Evolutionary conservation across 768 basidiomycete genomes (phyloP).

Genomic region (Rhizopogon roseolus): DNA sequence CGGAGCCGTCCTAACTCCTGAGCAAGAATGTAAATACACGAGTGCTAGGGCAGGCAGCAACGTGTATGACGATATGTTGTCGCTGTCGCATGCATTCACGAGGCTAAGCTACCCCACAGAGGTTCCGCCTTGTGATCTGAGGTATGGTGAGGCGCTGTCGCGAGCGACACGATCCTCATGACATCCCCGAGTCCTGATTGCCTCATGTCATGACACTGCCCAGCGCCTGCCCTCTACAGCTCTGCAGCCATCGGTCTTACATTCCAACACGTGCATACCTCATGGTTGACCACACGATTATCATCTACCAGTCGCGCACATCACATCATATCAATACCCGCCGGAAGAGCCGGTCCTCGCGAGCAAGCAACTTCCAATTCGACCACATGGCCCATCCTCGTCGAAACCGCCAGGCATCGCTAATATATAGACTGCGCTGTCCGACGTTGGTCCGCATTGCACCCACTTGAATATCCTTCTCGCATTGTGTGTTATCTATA

Average conservation of each 20-base stretch:
- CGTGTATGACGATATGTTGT: neutral
- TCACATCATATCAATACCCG: constrained; percentile 25
- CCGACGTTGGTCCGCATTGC: constrained; percentile 17
- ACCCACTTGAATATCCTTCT: constrained; percentile 9
- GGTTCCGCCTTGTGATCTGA: neutral
- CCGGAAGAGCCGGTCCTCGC: constrained; percentile 13
- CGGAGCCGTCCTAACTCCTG: neutral
- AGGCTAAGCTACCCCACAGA: neutral
- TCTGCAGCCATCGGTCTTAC: neutral
- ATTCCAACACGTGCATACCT: constrained; percentile 28
- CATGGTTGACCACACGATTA: constrained; percentile 28
- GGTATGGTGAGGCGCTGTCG: neutral
- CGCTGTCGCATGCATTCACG: neutral
- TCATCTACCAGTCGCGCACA: constrained; percentile 26
- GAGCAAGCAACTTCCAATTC: constrained; percentile 17
- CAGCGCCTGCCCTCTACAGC: neutral
- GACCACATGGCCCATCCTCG: constrained; percentile 25
- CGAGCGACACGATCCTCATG: too few relatives aligned
- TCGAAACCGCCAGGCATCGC: constrained; percentile 32
- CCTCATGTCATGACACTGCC: neutral
- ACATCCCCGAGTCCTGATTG: neutral
- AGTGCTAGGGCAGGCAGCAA: neutral
- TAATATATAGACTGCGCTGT: constrained; percentile 23
- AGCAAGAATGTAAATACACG: neutral
- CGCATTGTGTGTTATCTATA: constrained; percentile 4